Conservation (phyloP, 2,329 filamentous ascomycete species). For the Drechslera avenae region DNA sequence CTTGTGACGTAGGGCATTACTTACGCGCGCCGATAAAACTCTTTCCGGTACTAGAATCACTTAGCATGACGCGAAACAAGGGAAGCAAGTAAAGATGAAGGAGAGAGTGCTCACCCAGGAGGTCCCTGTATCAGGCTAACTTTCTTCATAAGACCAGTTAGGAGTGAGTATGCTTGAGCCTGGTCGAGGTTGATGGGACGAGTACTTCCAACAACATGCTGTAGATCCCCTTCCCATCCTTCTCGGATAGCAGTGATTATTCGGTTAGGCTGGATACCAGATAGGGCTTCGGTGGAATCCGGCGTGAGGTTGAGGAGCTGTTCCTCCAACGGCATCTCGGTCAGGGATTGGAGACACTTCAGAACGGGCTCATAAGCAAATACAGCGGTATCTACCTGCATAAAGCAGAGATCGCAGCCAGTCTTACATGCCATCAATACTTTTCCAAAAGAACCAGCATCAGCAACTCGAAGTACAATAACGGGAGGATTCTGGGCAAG, state of each 20-base stretch:
- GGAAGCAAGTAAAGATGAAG: constrained; percentile 50
- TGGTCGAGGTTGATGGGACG: constrained; percentile 51
- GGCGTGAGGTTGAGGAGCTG: constrained; percentile 53
- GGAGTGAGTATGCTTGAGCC: constrained; percentile 63
- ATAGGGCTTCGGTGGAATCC: constrained; percentile 22
- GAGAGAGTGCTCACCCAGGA: constrained; percentile 48
- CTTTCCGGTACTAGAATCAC: constrained; percentile 68
- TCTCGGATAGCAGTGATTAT: constrained; percentile 34
- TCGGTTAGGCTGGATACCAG: constrained; percentile 28
- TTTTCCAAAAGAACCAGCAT: constrained; percentile 53
- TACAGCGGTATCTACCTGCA: constrained; percentile 67
- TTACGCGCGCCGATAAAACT: constrained; percentile 68
- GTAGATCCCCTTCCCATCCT: constrained; percentile 23
- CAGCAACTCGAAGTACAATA: constrained; percentile 59
- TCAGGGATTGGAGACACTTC: constrained; percentile 61
- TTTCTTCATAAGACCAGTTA: constrained; percentile 57
- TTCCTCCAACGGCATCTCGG: constrained; percentile 61
- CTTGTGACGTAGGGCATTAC: not conserved
- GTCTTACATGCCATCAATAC: constrained; percentile 49
- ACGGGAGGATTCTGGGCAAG: constrained; percentile 55
- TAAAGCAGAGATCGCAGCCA: constrained; percentile 52
- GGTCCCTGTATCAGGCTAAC: constrained; percentile 73
- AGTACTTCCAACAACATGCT: constrained; percentile 23
- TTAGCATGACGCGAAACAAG: constrained; percentile 9
- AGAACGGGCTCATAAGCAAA: constrained; percentile 74